Evolutionary conservation across 441 rosid genomes (phyloP).

Genomic region (Aleurites moluccanus): DNA sequence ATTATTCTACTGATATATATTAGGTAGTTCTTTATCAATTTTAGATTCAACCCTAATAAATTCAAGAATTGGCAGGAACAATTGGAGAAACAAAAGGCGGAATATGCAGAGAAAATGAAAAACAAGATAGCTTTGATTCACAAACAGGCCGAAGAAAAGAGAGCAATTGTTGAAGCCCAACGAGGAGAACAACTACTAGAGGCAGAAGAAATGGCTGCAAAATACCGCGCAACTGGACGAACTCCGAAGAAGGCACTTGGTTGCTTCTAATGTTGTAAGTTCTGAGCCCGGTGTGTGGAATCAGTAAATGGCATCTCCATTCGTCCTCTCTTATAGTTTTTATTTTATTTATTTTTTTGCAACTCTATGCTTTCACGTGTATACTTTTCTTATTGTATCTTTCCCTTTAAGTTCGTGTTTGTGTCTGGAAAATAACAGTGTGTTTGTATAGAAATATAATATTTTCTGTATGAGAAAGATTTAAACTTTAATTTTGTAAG

Average conservation of each 20-base stretch:
- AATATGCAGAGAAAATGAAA: slow-evolving; percentile 76
- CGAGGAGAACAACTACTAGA: slow-evolving; percentile 76
- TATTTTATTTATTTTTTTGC: background rate
- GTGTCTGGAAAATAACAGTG: slow-evolving; percentile 19
- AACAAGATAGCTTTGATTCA: slow-evolving; percentile 67
- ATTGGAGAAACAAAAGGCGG: slow-evolving; percentile 80
- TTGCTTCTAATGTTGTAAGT: slow-evolving; percentile 53
- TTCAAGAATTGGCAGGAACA: slow-evolving; percentile 49
- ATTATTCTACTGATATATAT: background rate
- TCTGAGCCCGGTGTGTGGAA: background rate
- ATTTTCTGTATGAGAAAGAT: slow-evolving; percentile 9
- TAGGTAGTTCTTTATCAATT: slow-evolving; percentile 1
- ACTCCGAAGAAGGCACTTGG: slow-evolving; percentile 68
- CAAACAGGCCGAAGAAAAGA: slow-evolving; percentile 79
- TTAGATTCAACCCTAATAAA: slow-evolving; percentile 4
- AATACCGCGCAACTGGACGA: slow-evolving; percentile 77
- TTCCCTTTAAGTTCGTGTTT: background rate
- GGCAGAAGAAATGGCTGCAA: slow-evolving; percentile 87
- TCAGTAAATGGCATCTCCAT: slow-evolving; percentile 10
- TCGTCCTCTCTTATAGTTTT: slow-evolving; percentile 3
- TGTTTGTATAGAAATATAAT: slow-evolving; percentile 13
- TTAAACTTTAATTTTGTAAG: background rate
- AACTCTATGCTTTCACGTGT: slow-evolving; percentile 9
- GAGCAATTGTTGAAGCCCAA: slow-evolving; percentile 76
- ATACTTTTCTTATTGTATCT: slow-evolving; percentile 11